Conservation (phyloP, 225 moss, liverwort and hornwort genomes). For the Neckera pumila region DNA sequence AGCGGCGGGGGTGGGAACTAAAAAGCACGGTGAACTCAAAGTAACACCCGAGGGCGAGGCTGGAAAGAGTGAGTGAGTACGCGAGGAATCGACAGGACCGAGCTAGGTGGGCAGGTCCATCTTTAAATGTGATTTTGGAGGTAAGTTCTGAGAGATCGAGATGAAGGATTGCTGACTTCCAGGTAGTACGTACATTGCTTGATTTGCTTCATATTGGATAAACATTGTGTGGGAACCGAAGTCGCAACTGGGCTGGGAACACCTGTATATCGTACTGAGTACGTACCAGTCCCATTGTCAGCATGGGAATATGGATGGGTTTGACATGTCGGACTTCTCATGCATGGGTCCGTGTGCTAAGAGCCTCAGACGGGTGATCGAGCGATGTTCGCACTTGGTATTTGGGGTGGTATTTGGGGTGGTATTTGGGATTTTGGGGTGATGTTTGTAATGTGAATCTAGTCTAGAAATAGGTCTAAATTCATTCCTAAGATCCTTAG, state of each 20-base stretch:
- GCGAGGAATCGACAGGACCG: background rate
- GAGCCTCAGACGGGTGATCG: background rate
- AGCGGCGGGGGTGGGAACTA: no score
- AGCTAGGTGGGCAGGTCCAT: background rate
- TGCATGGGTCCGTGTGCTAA: background rate
- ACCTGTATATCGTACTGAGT: background rate
- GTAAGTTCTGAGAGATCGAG: background rate
- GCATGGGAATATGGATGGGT: background rate
- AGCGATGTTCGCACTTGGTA: no score
- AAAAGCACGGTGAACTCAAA: no score
- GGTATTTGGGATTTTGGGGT: no score
- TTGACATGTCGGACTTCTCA: background rate
- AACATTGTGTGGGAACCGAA: no score
- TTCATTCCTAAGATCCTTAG: no score
- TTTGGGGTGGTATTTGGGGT: no score
- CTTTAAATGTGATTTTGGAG: background rate
- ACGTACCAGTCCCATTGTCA: background rate
- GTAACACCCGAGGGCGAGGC: no score
- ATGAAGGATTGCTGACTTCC: background rate
- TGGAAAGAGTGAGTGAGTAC: no score
- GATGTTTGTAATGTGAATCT: no score
- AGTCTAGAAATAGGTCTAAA: no score
- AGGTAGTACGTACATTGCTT: background rate
- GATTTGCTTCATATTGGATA: background rate
- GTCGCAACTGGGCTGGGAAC: background rate